Evolutionary conservation across 2,329 filamentous ascomycete species (phyloP).

Genomic region (Colletotrichum sp.): DNA sequence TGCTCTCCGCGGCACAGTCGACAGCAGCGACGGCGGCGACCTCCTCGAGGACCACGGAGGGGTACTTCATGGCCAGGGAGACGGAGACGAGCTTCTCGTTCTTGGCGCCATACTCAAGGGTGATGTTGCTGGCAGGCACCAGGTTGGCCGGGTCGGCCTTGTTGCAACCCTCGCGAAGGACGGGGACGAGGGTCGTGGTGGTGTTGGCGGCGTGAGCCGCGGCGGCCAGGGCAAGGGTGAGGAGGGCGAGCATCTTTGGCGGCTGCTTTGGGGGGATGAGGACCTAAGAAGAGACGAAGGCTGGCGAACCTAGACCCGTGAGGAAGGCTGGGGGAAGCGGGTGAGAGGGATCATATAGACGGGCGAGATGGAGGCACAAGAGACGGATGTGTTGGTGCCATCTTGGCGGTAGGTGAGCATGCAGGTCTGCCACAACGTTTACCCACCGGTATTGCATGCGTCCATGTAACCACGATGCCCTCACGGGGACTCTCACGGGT

Average conservation of each 20-base stretch:
- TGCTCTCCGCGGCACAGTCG: slow-evolving; percentile 60
- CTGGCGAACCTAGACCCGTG: neutral
- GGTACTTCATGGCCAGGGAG: slow-evolving; percentile 50
- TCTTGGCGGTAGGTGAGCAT: neutral
- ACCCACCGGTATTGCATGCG: neutral
- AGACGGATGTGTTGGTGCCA: neutral
- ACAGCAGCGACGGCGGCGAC: slow-evolving; percentile 57
- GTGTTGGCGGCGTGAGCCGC: slow-evolving; percentile 8
- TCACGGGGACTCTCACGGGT: neutral
- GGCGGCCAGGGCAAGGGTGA: slow-evolving; percentile 11
- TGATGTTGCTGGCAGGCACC: slow-evolving; percentile 42
- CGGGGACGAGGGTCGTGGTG: neutral
- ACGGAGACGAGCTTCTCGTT: slow-evolving; percentile 58
- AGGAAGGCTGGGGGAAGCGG: neutral
- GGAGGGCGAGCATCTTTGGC: slow-evolving; percentile 9
- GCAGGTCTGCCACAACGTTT: neutral
- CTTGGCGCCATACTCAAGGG: slow-evolving; percentile 28
- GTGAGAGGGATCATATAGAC: neutral
- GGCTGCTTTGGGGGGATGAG: neutral
- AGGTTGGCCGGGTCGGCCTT: slow-evolving; percentile 8
- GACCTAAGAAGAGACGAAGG: neutral
- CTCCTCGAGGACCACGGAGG: slow-evolving; percentile 27
- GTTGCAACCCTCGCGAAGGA: neutral
- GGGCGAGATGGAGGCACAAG: neutral
- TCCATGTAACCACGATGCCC: neutral